Evolutionary conservation across 164 flowering plant species (phyloP).

Genomic region (Vitis cinerea): DNA sequence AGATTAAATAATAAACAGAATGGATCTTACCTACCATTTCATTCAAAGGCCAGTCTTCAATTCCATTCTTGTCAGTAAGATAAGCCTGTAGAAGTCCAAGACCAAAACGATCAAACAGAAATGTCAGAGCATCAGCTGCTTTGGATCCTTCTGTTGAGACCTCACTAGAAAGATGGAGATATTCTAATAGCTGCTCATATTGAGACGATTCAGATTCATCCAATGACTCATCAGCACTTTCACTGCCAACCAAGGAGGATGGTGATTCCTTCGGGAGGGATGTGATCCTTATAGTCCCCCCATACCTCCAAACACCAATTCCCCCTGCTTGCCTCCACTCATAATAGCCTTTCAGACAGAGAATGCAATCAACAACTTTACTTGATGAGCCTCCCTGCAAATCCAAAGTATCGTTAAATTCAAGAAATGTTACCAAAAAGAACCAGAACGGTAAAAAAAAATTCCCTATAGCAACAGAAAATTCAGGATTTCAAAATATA

Average conservation of each 20-base stretch:
- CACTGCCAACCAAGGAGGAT: constrained; percentile 47
- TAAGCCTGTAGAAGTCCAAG: constrained; percentile 61
- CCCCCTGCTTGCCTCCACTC: constrained; percentile 94
- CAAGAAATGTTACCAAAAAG: constrained; percentile 3
- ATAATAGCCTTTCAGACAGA: constrained; percentile 79
- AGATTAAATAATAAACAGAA: constrained; percentile 1
- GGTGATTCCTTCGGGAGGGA: constrained; percentile 50
- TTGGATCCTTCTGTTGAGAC: constrained; percentile 57
- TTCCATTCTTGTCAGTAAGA: constrained; percentile 46
- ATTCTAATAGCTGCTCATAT: constrained; percentile 58
- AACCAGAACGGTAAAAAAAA: not conserved
- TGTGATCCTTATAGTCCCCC: constrained; percentile 72
- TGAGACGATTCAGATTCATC: constrained; percentile 58
- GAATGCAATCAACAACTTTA: constrained; percentile 87
- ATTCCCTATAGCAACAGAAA: too few species aligned
- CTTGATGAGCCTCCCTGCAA: constrained; percentile 75
- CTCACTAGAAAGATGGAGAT: constrained; percentile 53
- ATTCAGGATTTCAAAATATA: not conserved
- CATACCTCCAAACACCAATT: constrained; percentile 84
- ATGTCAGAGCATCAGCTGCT: constrained; percentile 47
- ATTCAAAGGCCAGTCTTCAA: constrained; percentile 63
- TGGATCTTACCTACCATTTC: constrained; percentile 83
- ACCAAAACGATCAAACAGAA: constrained; percentile 69
- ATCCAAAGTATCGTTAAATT: constrained; percentile 4
- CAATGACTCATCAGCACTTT: constrained; percentile 58